A percentile compares a stretch with the other conserved stretches of the same genome.
These are phyloP conservation scores for Thielaviopsis populi DNA, from an alignment of 2,329 filamentous ascomycete species.

Conservation along the genomic window DNA sequence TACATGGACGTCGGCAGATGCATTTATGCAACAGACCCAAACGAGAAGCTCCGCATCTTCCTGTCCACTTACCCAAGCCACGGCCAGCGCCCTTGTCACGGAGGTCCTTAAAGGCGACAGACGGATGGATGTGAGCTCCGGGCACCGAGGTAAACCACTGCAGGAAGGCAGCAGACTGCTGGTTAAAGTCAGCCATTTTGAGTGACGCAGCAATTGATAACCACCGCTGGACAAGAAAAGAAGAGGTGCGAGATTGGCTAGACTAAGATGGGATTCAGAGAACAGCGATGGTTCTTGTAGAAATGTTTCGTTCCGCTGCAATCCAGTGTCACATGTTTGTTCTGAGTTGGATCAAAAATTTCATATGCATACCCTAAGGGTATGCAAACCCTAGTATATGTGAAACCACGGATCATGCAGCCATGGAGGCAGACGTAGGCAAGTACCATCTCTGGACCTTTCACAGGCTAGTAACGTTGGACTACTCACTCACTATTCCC, in stretches of 20 bases:
- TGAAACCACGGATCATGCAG: background rate
- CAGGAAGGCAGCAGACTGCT: constrained; percentile 33
- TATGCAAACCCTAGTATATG: background rate
- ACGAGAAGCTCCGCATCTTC: background rate
- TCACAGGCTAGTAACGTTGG: too few species aligned
- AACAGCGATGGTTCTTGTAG: too few species aligned
- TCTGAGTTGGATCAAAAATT: background rate
- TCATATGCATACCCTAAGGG: background rate
- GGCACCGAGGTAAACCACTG: constrained; percentile 39
- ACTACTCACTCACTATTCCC: too few species aligned
- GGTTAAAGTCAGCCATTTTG: constrained; percentile 29
- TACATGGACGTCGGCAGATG: background rate
- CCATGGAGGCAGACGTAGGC: too few species aligned
- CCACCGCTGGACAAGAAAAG: too few species aligned
- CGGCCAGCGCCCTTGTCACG: constrained; percentile 36
- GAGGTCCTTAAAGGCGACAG: constrained; percentile 39
- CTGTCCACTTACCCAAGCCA: constrained; percentile 34
- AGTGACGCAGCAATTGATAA: background rate
- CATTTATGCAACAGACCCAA: background rate
- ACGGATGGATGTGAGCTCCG: constrained; percentile 37
- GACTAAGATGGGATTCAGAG: background rate
- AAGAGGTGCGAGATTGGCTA: too few species aligned
- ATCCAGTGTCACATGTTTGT: background rate
- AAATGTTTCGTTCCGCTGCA: background rate
- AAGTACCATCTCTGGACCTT: too few species aligned